These are phyloP conservation scores for Chrysopogon serrulatus DNA, from an alignment of 176 grass and related monocot species.

Conservation along the genomic window DNA sequence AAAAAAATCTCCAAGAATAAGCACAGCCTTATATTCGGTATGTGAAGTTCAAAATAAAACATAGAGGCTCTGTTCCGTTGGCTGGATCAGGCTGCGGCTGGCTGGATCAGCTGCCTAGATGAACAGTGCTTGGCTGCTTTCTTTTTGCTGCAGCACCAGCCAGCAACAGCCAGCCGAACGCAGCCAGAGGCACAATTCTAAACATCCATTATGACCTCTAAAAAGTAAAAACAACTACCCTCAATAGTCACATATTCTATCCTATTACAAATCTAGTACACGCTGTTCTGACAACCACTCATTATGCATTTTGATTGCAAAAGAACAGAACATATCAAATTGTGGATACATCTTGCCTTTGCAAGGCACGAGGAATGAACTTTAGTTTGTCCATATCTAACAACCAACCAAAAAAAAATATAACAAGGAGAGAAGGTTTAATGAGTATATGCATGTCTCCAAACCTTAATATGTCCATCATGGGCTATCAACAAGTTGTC, in stretches of 20 bases:
- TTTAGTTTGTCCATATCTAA: slow-evolving; percentile 11
- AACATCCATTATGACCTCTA: neutral
- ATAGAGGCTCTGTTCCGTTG: no score
- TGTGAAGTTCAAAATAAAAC: neutral
- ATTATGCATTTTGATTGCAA: slow-evolving; percentile 6
- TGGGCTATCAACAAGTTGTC: slow-evolving; percentile 98
- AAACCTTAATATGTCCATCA: slow-evolving; percentile 99
- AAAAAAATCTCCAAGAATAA: neutral
- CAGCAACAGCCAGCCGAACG: no score
- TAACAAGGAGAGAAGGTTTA: slow-evolving; percentile 1
- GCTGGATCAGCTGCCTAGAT: no score
- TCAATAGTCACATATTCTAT: slow-evolving; percentile 12
- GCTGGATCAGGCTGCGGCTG: no score
- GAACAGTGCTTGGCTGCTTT: no score
- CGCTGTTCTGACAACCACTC: neutral
- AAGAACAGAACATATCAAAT: neutral
- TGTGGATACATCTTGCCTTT: neutral
- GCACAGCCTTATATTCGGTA: neutral
- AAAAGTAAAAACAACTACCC: neutral
- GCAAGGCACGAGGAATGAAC: neutral
- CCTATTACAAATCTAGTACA: neutral
- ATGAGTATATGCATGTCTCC: slow-evolving; percentile 4
- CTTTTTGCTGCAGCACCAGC: no score
- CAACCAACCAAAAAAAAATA: neutral
- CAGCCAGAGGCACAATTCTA: neutral